phyloP scores from a whole-genome alignment of 345 rosid genomes.

The Hibiscus tridactylites region DNA sequence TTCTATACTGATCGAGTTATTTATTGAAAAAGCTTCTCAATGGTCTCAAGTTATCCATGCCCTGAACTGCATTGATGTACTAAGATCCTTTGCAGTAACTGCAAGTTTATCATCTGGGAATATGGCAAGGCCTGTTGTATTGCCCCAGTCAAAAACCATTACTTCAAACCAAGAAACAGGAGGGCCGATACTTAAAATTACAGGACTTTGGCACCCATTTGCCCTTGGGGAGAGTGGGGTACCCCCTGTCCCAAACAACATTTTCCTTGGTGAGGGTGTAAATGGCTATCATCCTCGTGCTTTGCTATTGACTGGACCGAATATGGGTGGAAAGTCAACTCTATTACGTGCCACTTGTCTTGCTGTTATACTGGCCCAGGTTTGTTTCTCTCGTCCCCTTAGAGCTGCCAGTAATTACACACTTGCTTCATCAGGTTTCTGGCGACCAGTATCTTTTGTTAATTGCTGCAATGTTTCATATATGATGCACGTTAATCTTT shows the following conservation, averaged over 20 bases:
- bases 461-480: neutral
- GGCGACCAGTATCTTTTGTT: neutral
- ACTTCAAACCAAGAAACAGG: conserved; percentile 24
- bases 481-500: neutral
- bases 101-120: conserved; percentile 54
- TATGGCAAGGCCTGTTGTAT: conserved; percentile 57
- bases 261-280: conserved; percentile 57
- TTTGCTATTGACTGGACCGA: conserved; percentile 84
- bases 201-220: conserved; percentile 92
- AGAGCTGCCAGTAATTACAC: neutral
- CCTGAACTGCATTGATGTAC: conserved; percentile 64
- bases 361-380: conserved; percentile 85
- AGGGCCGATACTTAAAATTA: conserved; percentile 57
- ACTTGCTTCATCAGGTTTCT: neutral
- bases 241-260: conserved; percentile 71
- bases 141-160: conserved; percentile 37
- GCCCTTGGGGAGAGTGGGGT: conserved; percentile 64
- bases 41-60: conserved; percentile 77
- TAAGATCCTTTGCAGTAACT: conserved; percentile 63
- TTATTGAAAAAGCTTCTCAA: conserved; percentile 64
- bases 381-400: conserved; percentile 23
- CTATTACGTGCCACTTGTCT: conserved; percentile 88
- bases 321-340: conserved; percentile 98
- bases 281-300: conserved; percentile 43
- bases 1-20: conserved; percentile 62